Evolutionary conservation across 129 eudicot genomes (phyloP), one percentile per base, ranked within the genome.

Genomic region (Solidago caesia): DNA sequence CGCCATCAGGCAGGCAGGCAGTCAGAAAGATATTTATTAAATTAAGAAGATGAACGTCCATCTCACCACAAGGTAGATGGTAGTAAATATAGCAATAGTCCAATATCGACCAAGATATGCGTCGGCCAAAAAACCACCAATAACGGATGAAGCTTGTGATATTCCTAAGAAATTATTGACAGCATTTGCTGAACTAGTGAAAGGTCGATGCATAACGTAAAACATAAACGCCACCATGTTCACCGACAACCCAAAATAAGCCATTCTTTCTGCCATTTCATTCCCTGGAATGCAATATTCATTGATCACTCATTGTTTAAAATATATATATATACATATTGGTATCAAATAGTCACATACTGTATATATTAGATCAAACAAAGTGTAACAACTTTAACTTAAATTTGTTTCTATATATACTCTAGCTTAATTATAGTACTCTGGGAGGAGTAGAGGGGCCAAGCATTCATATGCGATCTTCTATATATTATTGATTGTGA

Each of bases 231-330:
- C 96, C 80, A 92, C 98, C 98, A 92, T 89, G 81, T 92, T 92
- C 27, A 89, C 96, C 12, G 96, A 92, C 51, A 92, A 83, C 44
- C 98, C 98, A 78, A 87, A 92, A 72, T 92, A 92, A 57, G 98
- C 98, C 96, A 92, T 87, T 84, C 98, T 87, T 83, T 92, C 98
- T 21, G 98, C 96, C 96, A 92, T 92, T 77, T 92, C 98, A 80
- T 92, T 92, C 64, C 98, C 98, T 92, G 86, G 62, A 61, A 39
- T 33, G 51, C 2, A 60, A 60, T 5, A 7, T 53, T 65, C 44
- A 33, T 44, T 25, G 41, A n/a, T 65, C 11, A n/a, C 9, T 56
- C n/a, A 12, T 15, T 56, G 7, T 15, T 12, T 9, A 6, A 65
- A 56, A 56, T 8, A 25, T 29, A 29, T 29, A 29, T 29, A 29